Evolutionary conservation across 805 yeast genomes (phyloP).

Genomic region (Torulaspora delbrueckii): DNA sequence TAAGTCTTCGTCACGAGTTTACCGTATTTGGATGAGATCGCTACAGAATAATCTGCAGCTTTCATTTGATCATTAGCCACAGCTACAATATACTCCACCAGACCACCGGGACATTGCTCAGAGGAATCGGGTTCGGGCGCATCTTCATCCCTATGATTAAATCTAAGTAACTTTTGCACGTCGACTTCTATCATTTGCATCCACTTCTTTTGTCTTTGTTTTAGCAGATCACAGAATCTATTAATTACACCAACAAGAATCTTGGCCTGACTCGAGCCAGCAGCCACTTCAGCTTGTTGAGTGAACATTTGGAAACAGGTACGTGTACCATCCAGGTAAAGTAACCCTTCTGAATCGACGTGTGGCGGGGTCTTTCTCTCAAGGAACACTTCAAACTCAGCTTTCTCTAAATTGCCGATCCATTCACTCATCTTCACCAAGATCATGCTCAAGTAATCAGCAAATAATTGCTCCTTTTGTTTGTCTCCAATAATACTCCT

Average conservation of each 20-base stretch:
- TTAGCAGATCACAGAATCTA: constrained; percentile 58
- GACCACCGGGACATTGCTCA: constrained; percentile 60
- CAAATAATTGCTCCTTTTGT: constrained; percentile 64
- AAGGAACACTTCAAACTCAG: constrained; percentile 61
- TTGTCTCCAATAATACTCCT: constrained; percentile 64
- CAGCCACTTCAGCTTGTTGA: constrained; percentile 87
- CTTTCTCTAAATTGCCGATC: constrained; percentile 63
- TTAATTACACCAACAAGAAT: constrained; percentile 74
- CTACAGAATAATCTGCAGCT: constrained; percentile 64
- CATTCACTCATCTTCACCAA: constrained; percentile 77
- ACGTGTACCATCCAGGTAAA: constrained; percentile 70
- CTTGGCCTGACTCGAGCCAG: constrained; percentile 75
- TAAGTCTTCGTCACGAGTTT: constrained; percentile 64
- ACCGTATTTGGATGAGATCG: constrained; percentile 59
- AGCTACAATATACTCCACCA: constrained; percentile 75
- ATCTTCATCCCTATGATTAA: constrained; percentile 31
- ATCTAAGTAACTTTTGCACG: constrained; percentile 38
- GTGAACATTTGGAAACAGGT: constrained; percentile 76
- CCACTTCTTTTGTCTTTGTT: constrained; percentile 62
- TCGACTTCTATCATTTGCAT: constrained; percentile 50
- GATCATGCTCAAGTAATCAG: constrained; percentile 71
- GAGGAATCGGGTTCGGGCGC: constrained; percentile 37
- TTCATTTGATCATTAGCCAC: constrained; percentile 79
- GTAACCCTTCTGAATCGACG: constrained; percentile 55
- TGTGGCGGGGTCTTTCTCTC: constrained; percentile 72